Evolutionary conservation across 108 stramenopile species (phyloP), one percentile per base, ranked within the genome.

Genomic region (Chaetoceros tenuissimus): DNA sequence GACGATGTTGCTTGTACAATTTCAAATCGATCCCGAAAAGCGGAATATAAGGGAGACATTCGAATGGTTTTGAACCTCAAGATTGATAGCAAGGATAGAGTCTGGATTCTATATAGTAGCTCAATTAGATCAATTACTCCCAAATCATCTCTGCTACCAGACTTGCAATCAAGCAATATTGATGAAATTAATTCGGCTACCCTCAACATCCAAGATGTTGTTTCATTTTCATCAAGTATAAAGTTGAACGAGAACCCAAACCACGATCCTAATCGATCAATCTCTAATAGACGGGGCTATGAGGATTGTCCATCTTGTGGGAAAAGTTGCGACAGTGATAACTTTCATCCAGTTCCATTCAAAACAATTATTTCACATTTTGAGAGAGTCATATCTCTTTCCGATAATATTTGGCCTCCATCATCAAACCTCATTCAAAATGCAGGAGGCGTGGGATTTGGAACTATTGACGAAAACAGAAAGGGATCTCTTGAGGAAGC

Each of bases 61-160:
- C 72, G 89, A 44, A 80, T 87, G 71, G 82, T 83, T 3, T 48
- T 84, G 22, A 90, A 93, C 61, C 88, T 93, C 47, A 93, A 93
- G 67, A 78, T 90, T 40, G 91, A 90, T 44, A 74, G 84, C n/a
- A 74, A 70, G 20, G 88, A 83, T 45, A 75, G 73, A 21, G 55
- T 77, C 26, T 68, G 75, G 75, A 65, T 77, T 18, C 58, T 71
- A 30, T 72, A 71, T 62, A 68, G 63, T 58, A 63, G 62, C 43
- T 72, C 71, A 7, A 68, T 80, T 20, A 64, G 66, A 53, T 69
- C 66, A 20, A 66, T 57, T 20, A 48, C 22, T n/a, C 74, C 28
- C 67, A 29, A 40, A 20, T 27, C 43, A n/a, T 51, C 7, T 20
- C 46, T 1, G 55, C 50, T 45, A 57, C 23, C 44, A 56, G 51